phyloP scores from a whole-genome alignment of 73 alveolate genomes.

The Durusdinium trenchii region DNA sequence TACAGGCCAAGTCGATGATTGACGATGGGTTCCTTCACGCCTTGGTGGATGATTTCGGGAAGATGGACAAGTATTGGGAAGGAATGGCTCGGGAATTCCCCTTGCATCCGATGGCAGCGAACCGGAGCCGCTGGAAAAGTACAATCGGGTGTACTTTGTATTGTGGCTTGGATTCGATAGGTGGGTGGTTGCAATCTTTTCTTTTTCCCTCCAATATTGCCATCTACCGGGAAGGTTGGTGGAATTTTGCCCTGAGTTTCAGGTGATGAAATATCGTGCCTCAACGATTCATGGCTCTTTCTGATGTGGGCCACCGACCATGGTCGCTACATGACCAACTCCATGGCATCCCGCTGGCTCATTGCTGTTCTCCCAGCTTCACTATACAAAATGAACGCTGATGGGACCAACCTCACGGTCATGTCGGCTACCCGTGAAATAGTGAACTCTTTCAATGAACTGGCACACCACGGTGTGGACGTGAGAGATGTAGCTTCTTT shows the following conservation, averaged over 20 bases:
- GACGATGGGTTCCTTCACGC: neutral
- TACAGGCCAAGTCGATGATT: slow-evolving; percentile 2
- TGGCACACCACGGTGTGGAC: neutral
- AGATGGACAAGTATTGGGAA: neutral
- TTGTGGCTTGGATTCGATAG: neutral
- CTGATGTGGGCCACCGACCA: slow-evolving; percentile 3
- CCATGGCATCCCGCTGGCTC: neutral
- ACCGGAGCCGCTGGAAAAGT: neutral
- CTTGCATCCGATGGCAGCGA: neutral
- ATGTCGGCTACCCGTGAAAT: neutral
- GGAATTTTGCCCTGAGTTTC: neutral
- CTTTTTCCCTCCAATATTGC: neutral
- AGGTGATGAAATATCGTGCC: neutral
- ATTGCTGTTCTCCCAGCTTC: neutral
- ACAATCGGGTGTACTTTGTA: slow-evolving; percentile 8
- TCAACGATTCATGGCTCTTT: slow-evolving; percentile 26
- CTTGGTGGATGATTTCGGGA: neutral
- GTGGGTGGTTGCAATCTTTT: neutral
- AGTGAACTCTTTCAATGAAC: neutral
- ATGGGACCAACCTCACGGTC: neutral
- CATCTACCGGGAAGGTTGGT: neutral
- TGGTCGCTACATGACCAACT: neutral
- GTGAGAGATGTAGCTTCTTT: slow-evolving; percentile 10
- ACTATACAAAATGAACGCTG: neutral
- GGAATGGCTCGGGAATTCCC: neutral